These are phyloP conservation scores for Bauhinia variegata DNA, from an alignment of 306 rosid species.

Conservation along the genomic window DNA sequence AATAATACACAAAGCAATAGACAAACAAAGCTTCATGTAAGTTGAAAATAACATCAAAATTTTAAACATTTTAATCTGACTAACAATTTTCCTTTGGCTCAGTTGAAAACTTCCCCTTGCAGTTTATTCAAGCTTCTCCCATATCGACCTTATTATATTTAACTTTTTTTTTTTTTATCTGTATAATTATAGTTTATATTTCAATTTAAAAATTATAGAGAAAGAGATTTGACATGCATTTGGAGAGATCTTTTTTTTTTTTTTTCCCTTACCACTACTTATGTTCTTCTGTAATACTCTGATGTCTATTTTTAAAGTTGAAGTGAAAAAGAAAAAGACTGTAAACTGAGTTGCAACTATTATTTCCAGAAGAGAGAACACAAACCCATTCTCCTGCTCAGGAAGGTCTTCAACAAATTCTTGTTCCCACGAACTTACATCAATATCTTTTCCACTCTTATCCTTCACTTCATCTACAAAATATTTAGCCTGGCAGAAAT, in stretches of 20 bases:
- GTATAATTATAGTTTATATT: not conserved
- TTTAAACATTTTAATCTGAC: not conserved
- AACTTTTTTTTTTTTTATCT: conserved; percentile 3
- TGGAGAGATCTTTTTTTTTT: not conserved
- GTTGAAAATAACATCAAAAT: conserved; percentile 9
- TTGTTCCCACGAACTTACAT: conserved; percentile 75
- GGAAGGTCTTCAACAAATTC: conserved; percentile 94
- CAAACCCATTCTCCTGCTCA: conserved; percentile 88
- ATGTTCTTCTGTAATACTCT: conserved; percentile 21
- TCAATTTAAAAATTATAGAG: conserved; percentile 4
- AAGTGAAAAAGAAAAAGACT: not conserved
- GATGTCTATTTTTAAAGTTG: not conserved
- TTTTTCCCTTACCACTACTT: not conserved
- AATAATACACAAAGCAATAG: not conserved
- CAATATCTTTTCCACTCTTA: conserved; percentile 76
- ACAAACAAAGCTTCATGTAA: not conserved
- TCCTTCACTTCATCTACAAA: conserved; percentile 88
- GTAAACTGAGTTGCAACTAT: conserved; percentile 10
- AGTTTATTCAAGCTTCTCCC: not conserved
- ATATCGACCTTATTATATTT: not conserved
- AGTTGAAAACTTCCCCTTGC: not conserved
- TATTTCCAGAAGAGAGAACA: conserved; percentile 20
- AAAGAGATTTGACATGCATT: conserved; percentile 8
- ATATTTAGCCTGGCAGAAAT: conserved; percentile 71
- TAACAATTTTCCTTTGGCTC: not conserved